Conservation (phyloP, 2,329 filamentous ascomycete genomes). For the Verticillium alfalfae region DNA sequence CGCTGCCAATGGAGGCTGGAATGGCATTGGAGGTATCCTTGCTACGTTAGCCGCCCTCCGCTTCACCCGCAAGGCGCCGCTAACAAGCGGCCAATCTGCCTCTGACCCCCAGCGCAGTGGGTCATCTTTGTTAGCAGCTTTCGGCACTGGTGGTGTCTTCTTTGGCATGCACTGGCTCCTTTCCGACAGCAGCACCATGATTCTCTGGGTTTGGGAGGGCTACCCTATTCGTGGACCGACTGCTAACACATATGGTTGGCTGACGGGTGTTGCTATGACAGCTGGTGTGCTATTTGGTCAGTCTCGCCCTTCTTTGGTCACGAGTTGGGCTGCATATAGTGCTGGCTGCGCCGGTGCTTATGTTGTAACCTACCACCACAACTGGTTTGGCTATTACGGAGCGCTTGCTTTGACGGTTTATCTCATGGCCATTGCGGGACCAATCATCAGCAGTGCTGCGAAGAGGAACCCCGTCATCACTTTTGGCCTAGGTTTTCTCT, state of each 20-base stretch:
- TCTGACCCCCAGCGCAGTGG: conserved; percentile 43
- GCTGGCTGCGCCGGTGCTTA: conserved; percentile 75
- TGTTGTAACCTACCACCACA: conserved; percentile 66
- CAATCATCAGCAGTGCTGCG: conserved; percentile 69
- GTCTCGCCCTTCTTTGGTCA: conserved; percentile 62
- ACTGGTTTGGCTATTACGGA: conserved; percentile 90
- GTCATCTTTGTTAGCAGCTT: conserved; percentile 64
- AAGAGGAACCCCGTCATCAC: conserved; percentile 71
- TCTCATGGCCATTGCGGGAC: conserved; percentile 71
- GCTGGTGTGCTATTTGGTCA: conserved; percentile 72
- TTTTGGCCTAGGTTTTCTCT: conserved; percentile 82
- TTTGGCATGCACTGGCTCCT: conserved; percentile 90
- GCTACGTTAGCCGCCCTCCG: conserved; percentile 71
- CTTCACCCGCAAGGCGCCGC: conserved; percentile 63
- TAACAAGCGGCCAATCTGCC: conserved; percentile 29
- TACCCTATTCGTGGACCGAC: conserved; percentile 86
- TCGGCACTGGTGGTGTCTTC: conserved; percentile 77
- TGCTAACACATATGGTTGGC: conserved; percentile 82
- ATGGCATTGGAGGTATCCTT: conserved; percentile 72
- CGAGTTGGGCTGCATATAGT: conserved; percentile 75
- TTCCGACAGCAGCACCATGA: conserved; percentile 98
- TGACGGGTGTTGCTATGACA: conserved; percentile 84
- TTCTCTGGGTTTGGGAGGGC: conserved; percentile 96
- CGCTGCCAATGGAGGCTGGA: conserved; percentile 84
- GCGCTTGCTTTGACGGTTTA: conserved; percentile 72